Evolutionary conservation across 805 yeast genomes (phyloP).

Genomic region (Yarrowia divulgata): DNA sequence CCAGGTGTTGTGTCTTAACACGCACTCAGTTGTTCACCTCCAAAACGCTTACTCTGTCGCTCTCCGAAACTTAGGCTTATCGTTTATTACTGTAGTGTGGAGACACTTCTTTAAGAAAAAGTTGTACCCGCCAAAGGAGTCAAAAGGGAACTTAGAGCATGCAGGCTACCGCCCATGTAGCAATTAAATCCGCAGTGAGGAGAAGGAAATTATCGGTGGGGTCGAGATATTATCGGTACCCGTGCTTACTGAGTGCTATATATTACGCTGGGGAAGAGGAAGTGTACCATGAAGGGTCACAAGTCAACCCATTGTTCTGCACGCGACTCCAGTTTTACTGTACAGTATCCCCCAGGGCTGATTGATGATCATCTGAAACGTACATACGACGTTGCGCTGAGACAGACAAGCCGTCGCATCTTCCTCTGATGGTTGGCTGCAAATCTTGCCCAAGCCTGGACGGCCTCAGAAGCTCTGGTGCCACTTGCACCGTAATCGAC

Average conservation of each 20-base stretch:
- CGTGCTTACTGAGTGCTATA: not conserved
- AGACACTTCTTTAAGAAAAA: not conserved
- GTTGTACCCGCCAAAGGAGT: not conserved
- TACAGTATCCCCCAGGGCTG: too few species aligned
- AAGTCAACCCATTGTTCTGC: slow-evolving; percentile 7
- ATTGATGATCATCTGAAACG: not conserved
- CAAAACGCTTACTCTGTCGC: not conserved
- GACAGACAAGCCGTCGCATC: not conserved
- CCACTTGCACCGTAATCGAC: too few species aligned
- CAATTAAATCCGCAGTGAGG: not conserved
- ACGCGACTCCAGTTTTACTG: not conserved
- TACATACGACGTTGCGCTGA: not conserved
- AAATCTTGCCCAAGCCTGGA: too few species aligned
- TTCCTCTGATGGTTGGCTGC: too few species aligned
- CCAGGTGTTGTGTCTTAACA: not conserved
- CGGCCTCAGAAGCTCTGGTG: too few species aligned
- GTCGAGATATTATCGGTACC: not conserved
- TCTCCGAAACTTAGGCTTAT: slow-evolving; percentile 11
- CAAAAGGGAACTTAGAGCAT: not conserved
- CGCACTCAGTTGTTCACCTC: not conserved
- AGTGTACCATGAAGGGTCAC: not conserved
- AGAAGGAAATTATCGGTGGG: not conserved
- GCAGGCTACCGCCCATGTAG: not conserved
- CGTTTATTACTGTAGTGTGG: not conserved
- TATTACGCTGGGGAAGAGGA: not conserved